A percentile compares a stretch with the other conserved stretches of the same genome.
These are phyloP conservation scores for Boletus tomentosulus DNA, from an alignment of 768 basidiomycete species.

Conservation along the genomic window DNA sequence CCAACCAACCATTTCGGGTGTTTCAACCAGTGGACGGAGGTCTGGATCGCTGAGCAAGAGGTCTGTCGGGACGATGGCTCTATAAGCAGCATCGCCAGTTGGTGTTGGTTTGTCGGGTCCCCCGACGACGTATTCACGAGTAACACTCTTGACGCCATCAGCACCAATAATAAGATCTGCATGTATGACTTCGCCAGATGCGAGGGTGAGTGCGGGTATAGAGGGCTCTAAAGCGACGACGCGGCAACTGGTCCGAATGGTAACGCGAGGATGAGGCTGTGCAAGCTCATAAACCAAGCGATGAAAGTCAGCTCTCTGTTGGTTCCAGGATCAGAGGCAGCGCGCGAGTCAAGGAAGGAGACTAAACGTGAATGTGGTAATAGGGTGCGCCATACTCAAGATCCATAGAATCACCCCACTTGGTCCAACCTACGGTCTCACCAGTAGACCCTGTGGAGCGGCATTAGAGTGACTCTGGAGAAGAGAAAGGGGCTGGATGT, in stretches of 20 bases:
- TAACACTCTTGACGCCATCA: slow-evolving; percentile 50
- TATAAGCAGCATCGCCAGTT: slow-evolving; percentile 63
- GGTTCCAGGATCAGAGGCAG: neutral
- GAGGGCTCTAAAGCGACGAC: slow-evolving; percentile 35
- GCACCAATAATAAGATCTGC: slow-evolving; percentile 47
- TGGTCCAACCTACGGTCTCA: slow-evolving; percentile 35
- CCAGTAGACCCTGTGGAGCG: slow-evolving; percentile 27
- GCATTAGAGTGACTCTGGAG: neutral
- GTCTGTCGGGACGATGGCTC: slow-evolving; percentile 46
- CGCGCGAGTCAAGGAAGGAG: neutral
- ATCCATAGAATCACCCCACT: slow-evolving; percentile 33
- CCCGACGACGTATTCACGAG: slow-evolving; percentile 48
- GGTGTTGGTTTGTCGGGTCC: slow-evolving; percentile 42
- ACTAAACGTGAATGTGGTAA: slow-evolving; percentile 33
- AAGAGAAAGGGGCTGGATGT: neutral
- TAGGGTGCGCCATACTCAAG: slow-evolving; percentile 32
- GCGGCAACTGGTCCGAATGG: slow-evolving; percentile 33
- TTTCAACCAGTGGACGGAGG: slow-evolving; percentile 46
- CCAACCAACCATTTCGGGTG: slow-evolving; percentile 53
- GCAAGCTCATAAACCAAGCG: slow-evolving; percentile 35
- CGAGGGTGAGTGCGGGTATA: slow-evolving; percentile 34
- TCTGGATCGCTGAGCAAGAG: slow-evolving; percentile 48
- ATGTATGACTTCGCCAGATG: slow-evolving; percentile 39
- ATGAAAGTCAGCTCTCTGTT: slow-evolving; percentile 45
- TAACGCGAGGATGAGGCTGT: slow-evolving; percentile 30